Base-by-base conservation (phyloP, 768 basidiomycete genomes). In the Rhodocollybia butyracea region DNA sequence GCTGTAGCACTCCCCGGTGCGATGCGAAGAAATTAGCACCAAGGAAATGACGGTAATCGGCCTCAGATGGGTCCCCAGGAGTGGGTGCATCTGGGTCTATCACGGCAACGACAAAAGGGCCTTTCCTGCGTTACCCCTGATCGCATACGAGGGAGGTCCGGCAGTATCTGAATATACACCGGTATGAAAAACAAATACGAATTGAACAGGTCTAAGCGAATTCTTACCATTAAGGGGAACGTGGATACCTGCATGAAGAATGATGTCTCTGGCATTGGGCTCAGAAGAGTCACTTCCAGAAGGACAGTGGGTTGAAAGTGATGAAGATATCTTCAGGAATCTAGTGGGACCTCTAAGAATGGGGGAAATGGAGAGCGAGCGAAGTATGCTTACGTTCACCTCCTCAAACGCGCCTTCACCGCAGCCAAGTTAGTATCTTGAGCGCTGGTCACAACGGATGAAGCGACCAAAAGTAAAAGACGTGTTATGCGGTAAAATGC, bases 81-180 rank as follows among this genome's bases (percentile, higher is more conserved):
- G 79, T 79, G 6, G 79, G 79, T 10, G 75, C 78, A 58, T 82
- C 80, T 5, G 75, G 80, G 57, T 80, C 79, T 3, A 81, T 74
- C 8, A 70, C 60, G 0, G 74, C 73, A 13, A 82, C 60, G 17
- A 82, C 76, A 60, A 77, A 82, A 0, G 79, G 78, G 0, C 77
- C 79, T 8, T 53, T 17, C 59, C 56, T 11, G 46, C 42, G 15
- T 51, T 53, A 12, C 62, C 47, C 5, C 69, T 55, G 32, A 71
- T 59, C 47, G 57, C 57, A 62, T 73, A 76, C 1, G 61, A 61
- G 3, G 74, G 74, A 2, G 72, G 75, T 0, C 68, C 68, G 0
- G 64, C 73, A 12, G 76, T 76, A 6, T 64, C 76, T 77, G 27
- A 31, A 21, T n/a, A 12, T 15, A 13, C 2, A 5, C 40, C 22